phyloP scores from a whole-genome alignment of 2,329 filamentous ascomycete species.

The Monosporascus sp. region DNA sequence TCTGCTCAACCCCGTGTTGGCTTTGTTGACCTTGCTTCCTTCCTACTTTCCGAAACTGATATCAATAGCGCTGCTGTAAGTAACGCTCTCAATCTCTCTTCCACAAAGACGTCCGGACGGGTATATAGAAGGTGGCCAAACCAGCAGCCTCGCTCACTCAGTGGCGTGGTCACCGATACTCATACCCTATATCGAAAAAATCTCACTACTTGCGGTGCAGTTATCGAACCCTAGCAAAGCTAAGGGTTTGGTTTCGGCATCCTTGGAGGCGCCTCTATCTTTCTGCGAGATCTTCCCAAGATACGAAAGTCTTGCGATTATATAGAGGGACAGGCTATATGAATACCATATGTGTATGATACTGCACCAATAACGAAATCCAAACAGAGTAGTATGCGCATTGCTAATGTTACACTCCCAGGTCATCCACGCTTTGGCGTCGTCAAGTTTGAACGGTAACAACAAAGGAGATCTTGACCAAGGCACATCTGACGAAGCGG shows the following conservation, averaged over 20 bases:
- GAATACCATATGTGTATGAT: slow-evolving; percentile 15
- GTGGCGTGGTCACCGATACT: slow-evolving; percentile 64
- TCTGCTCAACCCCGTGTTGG: slow-evolving; percentile 61
- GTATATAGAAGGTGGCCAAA: slow-evolving; percentile 61
- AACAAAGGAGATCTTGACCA: slow-evolving; percentile 6
- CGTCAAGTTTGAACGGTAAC: slow-evolving; percentile 1
- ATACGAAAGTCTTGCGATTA: slow-evolving; percentile 45
- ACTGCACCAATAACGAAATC: neutral
- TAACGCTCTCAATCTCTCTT: slow-evolving; percentile 8
- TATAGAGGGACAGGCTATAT: slow-evolving; percentile 39
- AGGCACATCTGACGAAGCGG: slow-evolving; percentile 1
- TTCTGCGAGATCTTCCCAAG: slow-evolving; percentile 46
- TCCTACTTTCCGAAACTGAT: slow-evolving; percentile 66
- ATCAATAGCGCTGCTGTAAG: slow-evolving; percentile 45
- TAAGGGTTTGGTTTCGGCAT: slow-evolving; percentile 34
- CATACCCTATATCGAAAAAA: slow-evolving; percentile 54
- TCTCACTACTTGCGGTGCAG: slow-evolving; percentile 23
- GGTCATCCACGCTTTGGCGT: slow-evolving; percentile 2
- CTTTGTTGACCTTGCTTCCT: slow-evolving; percentile 74
- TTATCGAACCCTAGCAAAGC: slow-evolving; percentile 31
- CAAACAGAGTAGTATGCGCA: slow-evolving; percentile 2
- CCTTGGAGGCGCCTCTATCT: slow-evolving; percentile 30
- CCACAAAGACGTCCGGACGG: slow-evolving; percentile 22
- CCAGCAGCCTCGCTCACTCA: slow-evolving; percentile 37
- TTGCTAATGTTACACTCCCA: slow-evolving; percentile 8